Base-by-base conservation (phyloP, 768 basidiomycete genomes). In the Megacollybia marginata region DNA sequence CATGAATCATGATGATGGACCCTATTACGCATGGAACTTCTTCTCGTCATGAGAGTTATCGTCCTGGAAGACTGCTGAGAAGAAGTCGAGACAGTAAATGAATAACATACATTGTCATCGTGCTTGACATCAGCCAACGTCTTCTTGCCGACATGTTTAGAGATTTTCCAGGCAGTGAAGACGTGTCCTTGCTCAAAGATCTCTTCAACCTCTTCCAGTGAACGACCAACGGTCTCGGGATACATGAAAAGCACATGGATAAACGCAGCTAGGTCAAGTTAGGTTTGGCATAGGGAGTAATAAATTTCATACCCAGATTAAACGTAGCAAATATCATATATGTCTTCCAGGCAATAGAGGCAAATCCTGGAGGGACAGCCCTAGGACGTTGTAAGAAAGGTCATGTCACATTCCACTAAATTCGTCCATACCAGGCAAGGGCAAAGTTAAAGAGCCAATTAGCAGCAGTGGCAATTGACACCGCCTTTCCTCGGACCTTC, bases 291-390 rank as follows among this genome's bases (percentile, higher is more conserved):
- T 87, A 9, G 83, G 66, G 9, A 82, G 72, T 88, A 66, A 79
- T 83, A 75, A 78, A 6, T 28, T 28, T 3, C 23, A 28, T 28
- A 28, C 23, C 23, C 23, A 83, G n/a, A 81, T 86, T 86, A 77
- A 87, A 87, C 11, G 83, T 66, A 6, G 80, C 84, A 59, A 88
- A 86, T 62, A 88, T 80, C 65, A 86, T 85, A 66, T 87, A 88
- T 1, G 72, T 87, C 67, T 78, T 83, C 75, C 80, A 84, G 13
- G 82, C 84, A 52, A 89, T 86, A 55, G 55, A 70, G 28, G 76
- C 63, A 44, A 89, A 75, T 7, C 77, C 79, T 0, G 87, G 85
- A 1, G 88, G 88, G 1, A 87, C 85, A 8, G 83, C 84, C 23
- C 23, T 28, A 28, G 23, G 23, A 28, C 6, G 23, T 6, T 2